A percentile compares a stretch with the other conserved stretches of the same genome.
These are phyloP conservation scores for Colletotrichum zoysiae DNA, from an alignment of 2,329 filamentous ascomycete genomes.

Conservation along the genomic window DNA sequence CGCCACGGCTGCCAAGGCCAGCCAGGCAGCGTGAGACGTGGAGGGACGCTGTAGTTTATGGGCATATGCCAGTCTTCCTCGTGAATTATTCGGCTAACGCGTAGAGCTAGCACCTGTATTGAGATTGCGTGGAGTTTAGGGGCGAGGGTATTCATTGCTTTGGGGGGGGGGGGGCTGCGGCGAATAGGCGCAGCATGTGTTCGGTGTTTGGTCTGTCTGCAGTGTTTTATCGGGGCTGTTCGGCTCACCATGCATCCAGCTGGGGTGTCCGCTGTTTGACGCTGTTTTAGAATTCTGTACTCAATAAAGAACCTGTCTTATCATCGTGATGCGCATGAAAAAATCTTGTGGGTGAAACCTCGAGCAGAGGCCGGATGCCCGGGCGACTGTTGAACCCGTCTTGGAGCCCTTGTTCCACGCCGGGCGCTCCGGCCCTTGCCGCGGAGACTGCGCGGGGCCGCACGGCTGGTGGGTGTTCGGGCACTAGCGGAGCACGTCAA, in stretches of 20 bases:
- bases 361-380: not conserved
- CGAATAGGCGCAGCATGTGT: not conserved
- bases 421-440: constrained; percentile 6
- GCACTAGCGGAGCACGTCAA: constrained; percentile 31
- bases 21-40: constrained; percentile 15
- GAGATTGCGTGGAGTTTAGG: constrained; percentile 18
- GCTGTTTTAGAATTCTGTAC: not conserved
- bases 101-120: constrained; percentile 9
- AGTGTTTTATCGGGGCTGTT: not conserved
- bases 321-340: not conserved
- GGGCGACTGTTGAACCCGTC: not conserved
- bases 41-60: not conserved
- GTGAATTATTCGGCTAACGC: constrained; percentile 10
- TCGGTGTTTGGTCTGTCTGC: not conserved
- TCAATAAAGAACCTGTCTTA: not conserved
- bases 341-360: not conserved
- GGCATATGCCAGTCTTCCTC: constrained; percentile 8
- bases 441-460: constrained; percentile 20
- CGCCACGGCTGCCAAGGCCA: constrained; percentile 15
- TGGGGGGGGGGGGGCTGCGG: not conserved
- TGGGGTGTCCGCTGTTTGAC: not conserved
- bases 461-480: constrained; percentile 28
- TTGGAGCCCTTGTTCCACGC: not conserved
- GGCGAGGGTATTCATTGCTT: not conserved
- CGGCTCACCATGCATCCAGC: not conserved